These are phyloP conservation scores for Penicillium sp. DNA, from an alignment of 2,329 filamentous ascomycete genomes.

Conservation along the genomic window DNA sequence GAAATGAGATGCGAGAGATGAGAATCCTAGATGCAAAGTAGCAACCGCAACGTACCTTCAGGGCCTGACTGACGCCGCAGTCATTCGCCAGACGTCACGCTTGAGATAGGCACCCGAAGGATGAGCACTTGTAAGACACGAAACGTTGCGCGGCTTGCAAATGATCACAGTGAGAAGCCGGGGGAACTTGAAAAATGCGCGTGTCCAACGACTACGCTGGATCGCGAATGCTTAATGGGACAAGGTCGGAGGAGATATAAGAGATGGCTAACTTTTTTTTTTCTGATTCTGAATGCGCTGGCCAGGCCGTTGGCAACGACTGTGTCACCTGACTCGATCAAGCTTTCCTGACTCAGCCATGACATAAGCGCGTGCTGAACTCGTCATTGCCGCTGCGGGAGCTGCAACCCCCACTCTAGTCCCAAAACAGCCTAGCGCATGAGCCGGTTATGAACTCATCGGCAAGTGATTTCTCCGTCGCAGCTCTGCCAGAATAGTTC, in stretches of 20 bases:
- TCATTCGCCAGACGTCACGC: conserved; percentile 36
- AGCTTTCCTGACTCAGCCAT: conserved; percentile 8
- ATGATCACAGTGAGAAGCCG: not conserved
- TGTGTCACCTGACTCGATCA: not conserved
- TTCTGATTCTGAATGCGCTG: not conserved
- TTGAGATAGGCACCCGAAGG: conserved; percentile 22
- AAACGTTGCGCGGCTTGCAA: not conserved
- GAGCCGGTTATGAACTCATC: conserved; percentile 21
- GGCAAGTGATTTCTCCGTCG: conserved; percentile 23
- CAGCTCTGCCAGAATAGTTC: conserved; percentile 24
- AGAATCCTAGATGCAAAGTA: conserved; percentile 31
- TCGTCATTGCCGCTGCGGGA: not conserved
- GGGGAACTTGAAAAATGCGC: not conserved
- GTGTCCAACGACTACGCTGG: not conserved
- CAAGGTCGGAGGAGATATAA: not conserved
- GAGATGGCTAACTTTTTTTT: not conserved
- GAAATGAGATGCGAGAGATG: conserved; percentile 17
- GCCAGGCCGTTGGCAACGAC: not conserved
- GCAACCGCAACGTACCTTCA: conserved; percentile 45
- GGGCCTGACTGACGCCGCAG: conserved; percentile 35
- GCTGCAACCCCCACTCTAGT: conserved; percentile 32
- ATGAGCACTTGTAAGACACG: not conserved
- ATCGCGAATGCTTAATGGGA: not conserved
- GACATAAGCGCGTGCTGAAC: conserved; percentile 7
- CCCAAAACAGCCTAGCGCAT: conserved; percentile 20